Conservation (phyloP, 2,329 filamentous ascomycete species). For the Harringtonia lauricola region DNA sequence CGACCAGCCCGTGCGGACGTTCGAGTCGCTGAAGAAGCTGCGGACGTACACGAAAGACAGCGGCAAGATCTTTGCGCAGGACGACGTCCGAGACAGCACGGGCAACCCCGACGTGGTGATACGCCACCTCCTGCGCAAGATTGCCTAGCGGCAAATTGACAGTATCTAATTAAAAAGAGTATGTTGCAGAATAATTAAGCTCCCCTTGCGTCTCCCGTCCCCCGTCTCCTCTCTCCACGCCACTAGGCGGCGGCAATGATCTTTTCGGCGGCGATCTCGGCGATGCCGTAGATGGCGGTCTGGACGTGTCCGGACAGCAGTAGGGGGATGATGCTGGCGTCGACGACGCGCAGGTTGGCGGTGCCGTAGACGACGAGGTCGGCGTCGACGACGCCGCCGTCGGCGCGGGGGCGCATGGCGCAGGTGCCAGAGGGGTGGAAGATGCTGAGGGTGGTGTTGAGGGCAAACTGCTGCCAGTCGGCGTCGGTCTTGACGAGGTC, state of each 20-base stretch:
- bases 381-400: constrained; percentile 26
- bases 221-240: no score
- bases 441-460: constrained; percentile 12
- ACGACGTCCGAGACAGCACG: no score
- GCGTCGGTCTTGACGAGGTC: constrained; percentile 7
- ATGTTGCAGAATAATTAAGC: no score
- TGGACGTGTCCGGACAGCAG: constrained; percentile 33
- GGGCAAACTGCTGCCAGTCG: constrained; percentile 9
- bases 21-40: no score
- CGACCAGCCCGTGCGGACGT: no score
- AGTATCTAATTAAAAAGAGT: no score
- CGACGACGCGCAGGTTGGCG: constrained; percentile 34
- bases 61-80: no score
- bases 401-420: constrained; percentile 32
- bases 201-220: no score
- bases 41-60: no score
- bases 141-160: no score
- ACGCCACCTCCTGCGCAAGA: no score
- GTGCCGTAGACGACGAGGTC: constrained; percentile 35
- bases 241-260: constrained; percentile 9
- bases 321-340: constrained; percentile 39
- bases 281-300: constrained; percentile 40
- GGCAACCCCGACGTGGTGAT: no score
- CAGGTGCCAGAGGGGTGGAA: constrained; percentile 33
- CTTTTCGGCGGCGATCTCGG: constrained; percentile 29